Base-by-base conservation (phyloP, 2,329 filamentous ascomycete species). In the Nemania sp. region DNA sequence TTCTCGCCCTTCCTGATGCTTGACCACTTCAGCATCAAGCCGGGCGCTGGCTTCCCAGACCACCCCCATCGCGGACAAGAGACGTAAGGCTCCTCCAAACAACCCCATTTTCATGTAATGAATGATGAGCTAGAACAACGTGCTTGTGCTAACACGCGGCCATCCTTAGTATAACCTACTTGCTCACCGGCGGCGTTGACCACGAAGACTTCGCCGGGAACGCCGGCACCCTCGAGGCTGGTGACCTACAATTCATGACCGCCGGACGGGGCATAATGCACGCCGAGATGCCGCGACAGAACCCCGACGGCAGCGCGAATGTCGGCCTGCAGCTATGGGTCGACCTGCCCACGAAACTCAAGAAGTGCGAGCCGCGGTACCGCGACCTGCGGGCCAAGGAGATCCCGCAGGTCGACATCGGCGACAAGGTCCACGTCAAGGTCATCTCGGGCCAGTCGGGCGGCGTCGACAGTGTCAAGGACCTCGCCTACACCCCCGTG, bases 201-300 rank as follows among this genome's bases (percentile, higher is more conserved):
- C 73, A 75, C 61, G 73, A 74, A 54, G 73, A 75, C 60, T 75
- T 75, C 42, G 73, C 73, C 12, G 73, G 73, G 52, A 67, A 75
- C 78, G 83, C 83, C 51, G 95, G 94, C 59, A 95, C 90, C 3
- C 91, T 98, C 68, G 83, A 89, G 62, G 78, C 90, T 0, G 94
- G 94, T n/a, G 94, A 97, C 73, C 79, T 98, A 49, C 94, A 98
- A 74, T 98, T 98, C 82, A 98, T 98, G 95, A 97, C 94, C 0
- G 94, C 94, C 1, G 94, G 94, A 3, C 81, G 84, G 18, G 94
- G 94, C 43, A 96, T 98, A 70, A 90, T 97, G 76, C 95, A 98
- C 76, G 91, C 93, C 39, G 94, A 98, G 78, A 97, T 98, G 92
- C 94, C 94, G 10, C 84, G 86, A 56, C 86, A 90, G 72, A 91